Base-by-base conservation (phyloP, 192 early-diverging fungal species). In the Coemansia sp. region DNA sequence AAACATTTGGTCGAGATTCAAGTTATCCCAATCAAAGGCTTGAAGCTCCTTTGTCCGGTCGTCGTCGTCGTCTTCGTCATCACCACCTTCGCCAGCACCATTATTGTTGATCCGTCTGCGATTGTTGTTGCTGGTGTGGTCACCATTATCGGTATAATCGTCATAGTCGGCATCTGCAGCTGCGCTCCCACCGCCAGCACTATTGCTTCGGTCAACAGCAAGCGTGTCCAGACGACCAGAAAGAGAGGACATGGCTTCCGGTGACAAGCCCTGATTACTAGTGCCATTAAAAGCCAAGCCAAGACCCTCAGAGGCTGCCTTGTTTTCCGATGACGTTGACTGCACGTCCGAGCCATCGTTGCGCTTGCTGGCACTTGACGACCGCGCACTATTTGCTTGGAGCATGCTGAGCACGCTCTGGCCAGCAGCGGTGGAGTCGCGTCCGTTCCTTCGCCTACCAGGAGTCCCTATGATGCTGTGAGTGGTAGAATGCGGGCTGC, bases 1-100 rank as follows among this genome's bases (percentile, higher is more conserved):
- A 83, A 93, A 90, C 96, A 98, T 98, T 74, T 98, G 94, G 81
- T 94, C 91, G 14, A 88, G 88, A 67, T 86, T 77, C 75, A 93
- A 92, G 15, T 72, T 81, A 50, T 89, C 86, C 93, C 93, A 98
- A 59, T 89, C 84, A 75, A 92, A 94, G 9, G 67, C 54, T 56
- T 73, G 65, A 17, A 54, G 66, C 63, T 56, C 74, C 20, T 58
- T 62, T 34, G 57, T 69, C 17, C 62, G 65, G 42, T 82, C 67
- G 23, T 68, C 59, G 25, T 83, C 71, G n/a, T 70, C 46, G 57
- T 35, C 46, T 5, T 73, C 74, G 13, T 73, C 71, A 56, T 56
- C 55, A n/a, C 61, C 67, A 32, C 76, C 42, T 48, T 32, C 36
- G 36, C 45, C 14, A 22, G 45, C 45, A 52, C 23, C 23, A 25